A percentile compares a stretch with the other conserved stretches of the same genome.
Evolutionary conservation across 108 stramenopile genomes (phyloP).

Genomic region (Cafeteria roenbergensis): DNA sequence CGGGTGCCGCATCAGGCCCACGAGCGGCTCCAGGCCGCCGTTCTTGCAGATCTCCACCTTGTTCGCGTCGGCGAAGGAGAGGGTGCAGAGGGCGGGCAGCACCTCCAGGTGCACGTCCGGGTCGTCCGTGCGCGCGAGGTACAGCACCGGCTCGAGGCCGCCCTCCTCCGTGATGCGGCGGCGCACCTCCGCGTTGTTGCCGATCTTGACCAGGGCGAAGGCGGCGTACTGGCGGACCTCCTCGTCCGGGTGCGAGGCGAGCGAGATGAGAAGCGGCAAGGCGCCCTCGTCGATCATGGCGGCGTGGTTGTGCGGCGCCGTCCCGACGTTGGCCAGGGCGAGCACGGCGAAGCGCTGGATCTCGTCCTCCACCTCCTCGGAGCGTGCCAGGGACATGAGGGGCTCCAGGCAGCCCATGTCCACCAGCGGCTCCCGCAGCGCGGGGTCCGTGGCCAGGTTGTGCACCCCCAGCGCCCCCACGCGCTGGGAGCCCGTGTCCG

Average conservation of each 20-base stretch:
- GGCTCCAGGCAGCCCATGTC: conserved; percentile 58
- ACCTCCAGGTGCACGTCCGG: conserved; percentile 54
- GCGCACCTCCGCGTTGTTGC: conserved; percentile 58
- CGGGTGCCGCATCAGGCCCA: conserved; percentile 39
- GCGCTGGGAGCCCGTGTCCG: conserved; percentile 54
- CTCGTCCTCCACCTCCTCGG: conserved; percentile 57
- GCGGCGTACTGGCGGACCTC: conserved; percentile 66
- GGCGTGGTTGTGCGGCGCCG: conserved; percentile 52
- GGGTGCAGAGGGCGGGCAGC: conserved; percentile 56
- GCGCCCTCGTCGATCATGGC: conserved; percentile 56
- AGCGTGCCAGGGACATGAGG: conserved; percentile 54
- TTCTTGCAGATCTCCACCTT: conserved; percentile 53
- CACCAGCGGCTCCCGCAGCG: conserved; percentile 47
- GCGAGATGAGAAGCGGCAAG: conserved; percentile 58
- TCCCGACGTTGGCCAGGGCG: conserved; percentile 59
- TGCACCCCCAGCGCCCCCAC: conserved; percentile 63
- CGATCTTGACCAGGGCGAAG: conserved; percentile 57
- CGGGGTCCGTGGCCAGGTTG: conserved; percentile 55
- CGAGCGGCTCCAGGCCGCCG: conserved; percentile 55
- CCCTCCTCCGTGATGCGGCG: conserved; percentile 58
- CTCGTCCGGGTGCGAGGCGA: conserved; percentile 53
- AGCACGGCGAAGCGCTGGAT: conserved; percentile 58
- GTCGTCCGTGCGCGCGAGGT: conserved; percentile 59
- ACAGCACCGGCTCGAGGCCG: conserved; percentile 63
- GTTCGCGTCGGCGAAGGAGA: conserved; percentile 61